Evolutionary conservation across 371 early-diverging fungal species (phyloP).

Genomic region (Syncephalastrum monosporum): DNA sequence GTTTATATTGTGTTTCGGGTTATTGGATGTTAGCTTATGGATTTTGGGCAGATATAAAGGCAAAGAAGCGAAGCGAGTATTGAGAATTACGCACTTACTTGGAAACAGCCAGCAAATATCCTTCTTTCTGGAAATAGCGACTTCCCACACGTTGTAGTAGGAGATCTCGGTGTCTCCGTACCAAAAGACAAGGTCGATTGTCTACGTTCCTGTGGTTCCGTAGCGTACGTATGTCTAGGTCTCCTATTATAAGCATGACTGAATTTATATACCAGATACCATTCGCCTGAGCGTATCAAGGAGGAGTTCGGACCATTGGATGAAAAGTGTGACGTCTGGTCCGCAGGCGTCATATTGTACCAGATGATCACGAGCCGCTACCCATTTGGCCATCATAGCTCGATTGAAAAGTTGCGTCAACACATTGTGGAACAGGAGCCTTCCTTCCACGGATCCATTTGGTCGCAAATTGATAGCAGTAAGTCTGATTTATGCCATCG

Average conservation of each 20-base stretch:
- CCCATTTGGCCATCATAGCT: conserved; percentile 1
- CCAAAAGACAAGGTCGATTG: not conserved
- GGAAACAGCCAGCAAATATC: conserved; percentile 13
- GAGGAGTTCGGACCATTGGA: too few species aligned
- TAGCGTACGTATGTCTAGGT: not conserved
- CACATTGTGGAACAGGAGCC: not conserved
- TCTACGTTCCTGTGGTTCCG: not conserved
- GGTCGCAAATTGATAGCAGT: not conserved
- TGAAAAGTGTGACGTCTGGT: conserved; percentile 6
- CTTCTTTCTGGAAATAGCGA: not conserved
- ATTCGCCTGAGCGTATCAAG: not conserved
- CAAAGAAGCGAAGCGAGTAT: not conserved
- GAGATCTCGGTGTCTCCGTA: conserved; percentile 8
- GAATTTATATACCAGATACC: too few species aligned
- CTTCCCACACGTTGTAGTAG: conserved; percentile 1
- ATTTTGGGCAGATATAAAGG: conserved; percentile 9
- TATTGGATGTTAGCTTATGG: not conserved
- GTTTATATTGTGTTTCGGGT: not conserved
- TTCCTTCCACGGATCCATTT: not conserved
- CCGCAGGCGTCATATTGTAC: conserved; percentile 9
- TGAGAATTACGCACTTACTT: not conserved
- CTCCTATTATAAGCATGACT: not conserved
- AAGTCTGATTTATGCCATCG: not conserved
- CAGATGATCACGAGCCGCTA: not conserved
- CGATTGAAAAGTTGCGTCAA: not conserved